A percentile compares a stretch with the other conserved stretches of the same genome.
Conservation (phyloP, 2,329 filamentous ascomycete species). For the Aureobasidium uvarum region DNA sequence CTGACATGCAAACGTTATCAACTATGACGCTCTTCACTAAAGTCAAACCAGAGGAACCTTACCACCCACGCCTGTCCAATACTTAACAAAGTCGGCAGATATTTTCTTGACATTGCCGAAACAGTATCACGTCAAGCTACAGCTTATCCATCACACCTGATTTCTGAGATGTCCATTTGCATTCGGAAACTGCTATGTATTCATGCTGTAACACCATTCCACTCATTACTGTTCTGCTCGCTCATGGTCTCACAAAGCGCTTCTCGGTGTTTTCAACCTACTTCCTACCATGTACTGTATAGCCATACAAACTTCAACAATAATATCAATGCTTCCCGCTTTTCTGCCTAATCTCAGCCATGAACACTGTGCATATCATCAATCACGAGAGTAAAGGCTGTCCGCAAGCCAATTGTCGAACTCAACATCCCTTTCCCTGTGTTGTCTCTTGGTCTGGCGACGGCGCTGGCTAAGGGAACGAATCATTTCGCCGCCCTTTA, state of each 20-base stretch:
- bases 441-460: constrained; percentile 5
- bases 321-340: not conserved
- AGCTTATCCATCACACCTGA: not conserved
- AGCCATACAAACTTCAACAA: not conserved
- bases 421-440: constrained; percentile 25
- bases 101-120: not conserved
- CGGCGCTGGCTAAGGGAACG: constrained; percentile 28
- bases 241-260: not conserved
- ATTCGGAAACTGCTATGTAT: not conserved
- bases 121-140: not conserved
- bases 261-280: too few relatives aligned
- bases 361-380: not conserved
- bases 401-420: constrained; percentile 34
- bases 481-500: constrained; percentile 39
- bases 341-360: not conserved
- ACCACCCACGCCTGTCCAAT: not conserved
- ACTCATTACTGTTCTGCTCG: not conserved
- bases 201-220: not conserved
- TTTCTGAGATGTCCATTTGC: constrained; percentile 3
- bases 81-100: not conserved
- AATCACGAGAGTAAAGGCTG: constrained; percentile 26
- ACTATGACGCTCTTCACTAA: constrained; percentile 1
- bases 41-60: not conserved
- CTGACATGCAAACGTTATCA: not conserved
- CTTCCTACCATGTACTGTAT: not conserved